Percentiles rank a stretch among this genome's conserved stretches.
phyloP scores from a whole-genome alignment of 768 basidiomycete genomes.

The Porpolomopsis calyptriformis region DNA sequence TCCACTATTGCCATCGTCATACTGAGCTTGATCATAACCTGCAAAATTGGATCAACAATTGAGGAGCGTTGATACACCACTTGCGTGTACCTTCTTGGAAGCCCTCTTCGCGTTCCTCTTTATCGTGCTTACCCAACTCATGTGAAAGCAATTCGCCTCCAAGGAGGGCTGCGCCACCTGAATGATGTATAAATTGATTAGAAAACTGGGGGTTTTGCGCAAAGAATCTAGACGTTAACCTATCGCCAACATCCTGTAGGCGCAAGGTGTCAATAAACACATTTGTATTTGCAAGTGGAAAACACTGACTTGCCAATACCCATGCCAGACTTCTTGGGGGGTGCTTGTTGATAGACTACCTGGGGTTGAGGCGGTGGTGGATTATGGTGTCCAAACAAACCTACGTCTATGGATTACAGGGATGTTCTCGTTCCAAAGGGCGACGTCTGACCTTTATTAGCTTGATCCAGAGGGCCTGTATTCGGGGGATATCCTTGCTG shows the following conservation, averaged over 20 bases:
- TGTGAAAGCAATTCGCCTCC: conserved; percentile 48
- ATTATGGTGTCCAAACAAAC: conserved; percentile 14
- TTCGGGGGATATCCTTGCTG: background rate
- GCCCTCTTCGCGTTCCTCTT: conserved; percentile 32
- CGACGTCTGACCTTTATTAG: background rate
- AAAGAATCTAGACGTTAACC: conserved; percentile 9
- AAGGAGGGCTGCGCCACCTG: conserved; percentile 56
- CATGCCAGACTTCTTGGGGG: conserved; percentile 33
- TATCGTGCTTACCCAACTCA: conserved; percentile 29
- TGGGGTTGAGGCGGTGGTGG: conserved; percentile 24
- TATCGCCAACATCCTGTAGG: conserved; percentile 3
- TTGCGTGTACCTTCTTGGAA: conserved; percentile 39
- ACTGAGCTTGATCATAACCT: background rate
- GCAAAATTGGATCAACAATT: background rate
- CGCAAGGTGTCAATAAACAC: background rate
- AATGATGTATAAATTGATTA: conserved; percentile 5
- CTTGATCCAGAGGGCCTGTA: background rate
- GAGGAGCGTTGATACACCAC: background rate
- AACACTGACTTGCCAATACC: conserved; percentile 45
- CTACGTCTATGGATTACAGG: conserved; percentile 20
- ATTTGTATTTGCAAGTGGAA: background rate
- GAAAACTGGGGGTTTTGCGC: background rate
- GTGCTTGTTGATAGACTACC: conserved; percentile 27
- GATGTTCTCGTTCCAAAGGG: conserved; percentile 16
- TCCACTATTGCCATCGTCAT: background rate